Evolutionary conservation across 2,329 filamentous ascomycete genomes (phyloP), one percentile per base, ranked within the genome.

Genomic region (Pseudocercospora crystallina): DNA sequence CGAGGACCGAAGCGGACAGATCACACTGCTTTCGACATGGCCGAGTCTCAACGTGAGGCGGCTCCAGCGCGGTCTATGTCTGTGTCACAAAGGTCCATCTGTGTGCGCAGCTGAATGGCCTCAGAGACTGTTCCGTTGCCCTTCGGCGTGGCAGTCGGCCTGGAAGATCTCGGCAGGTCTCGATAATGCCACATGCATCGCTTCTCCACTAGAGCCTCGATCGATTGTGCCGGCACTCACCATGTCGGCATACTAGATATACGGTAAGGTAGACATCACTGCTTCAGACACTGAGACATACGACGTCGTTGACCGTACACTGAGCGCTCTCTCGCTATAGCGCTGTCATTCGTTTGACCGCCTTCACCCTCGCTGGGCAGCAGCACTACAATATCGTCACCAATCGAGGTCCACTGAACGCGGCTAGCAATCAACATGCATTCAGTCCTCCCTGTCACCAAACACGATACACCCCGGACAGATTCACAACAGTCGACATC

Each of bases 131-230:
- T 26, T 4, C 20, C 20, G 7, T 26, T 26, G 20, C 20, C 20
- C 3, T 26, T 26, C 31, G 34, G 35, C 37, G 30, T 41, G 40
- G 41, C 31, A 17, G 10, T 11, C 41, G 35, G 45, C 31, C 36
- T 53, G 44, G 45, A 40, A n/a, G 40, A 53, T 53, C 40, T 31
- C 14, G 45, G 33, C 37, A 32, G 10, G 29, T 49, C 45, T 53
- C 13, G 50, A 45, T 40, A 36, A 37, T 31, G 4, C 13, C 20
- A 26, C 20, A 26, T 26, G 20, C 20, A 26, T 26, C 20, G 20
- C 20, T 26, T 26, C 20, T 26, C 20, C 20, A 7, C 20, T 26
- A 26, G 20, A 26, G 20, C 7, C 20, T 26, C 20, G 20, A 26
- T 26, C 20, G 20, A 26, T 26, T 26, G 20, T 26, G 20, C 20